Evolutionary conservation across 2,329 filamentous ascomycete species (phyloP).

Genomic region (Penicillium sp.): DNA sequence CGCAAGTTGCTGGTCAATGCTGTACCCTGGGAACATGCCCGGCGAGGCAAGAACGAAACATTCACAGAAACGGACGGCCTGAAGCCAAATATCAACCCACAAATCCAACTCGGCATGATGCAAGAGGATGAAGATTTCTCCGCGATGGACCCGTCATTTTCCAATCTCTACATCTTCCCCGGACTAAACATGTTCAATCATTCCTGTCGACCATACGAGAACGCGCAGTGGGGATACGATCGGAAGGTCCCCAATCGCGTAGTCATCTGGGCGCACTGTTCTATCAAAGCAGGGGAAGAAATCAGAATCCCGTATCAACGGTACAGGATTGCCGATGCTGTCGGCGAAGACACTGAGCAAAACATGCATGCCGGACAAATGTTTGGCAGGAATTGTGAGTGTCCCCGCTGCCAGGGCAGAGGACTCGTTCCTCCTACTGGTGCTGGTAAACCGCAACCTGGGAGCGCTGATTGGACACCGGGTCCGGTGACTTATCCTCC

Average conservation of each 20-base stretch:
- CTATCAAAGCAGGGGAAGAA: slow-evolving; percentile 27
- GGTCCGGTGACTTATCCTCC: not conserved
- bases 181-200: slow-evolving; percentile 35
- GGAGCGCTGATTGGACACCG: not conserved
- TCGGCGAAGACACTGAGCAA: not conserved
- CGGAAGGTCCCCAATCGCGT: slow-evolving; percentile 28
- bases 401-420: slow-evolving; percentile 1
- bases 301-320: slow-evolving; percentile 25
- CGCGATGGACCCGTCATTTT: slow-evolving; percentile 24
- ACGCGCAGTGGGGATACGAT: slow-evolving; percentile 34
- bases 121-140: not conserved
- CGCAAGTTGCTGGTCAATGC: slow-evolving; percentile 33
- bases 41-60: slow-evolving; percentile 10
- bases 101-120: slow-evolving; percentile 9
- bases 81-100: slow-evolving; percentile 11
- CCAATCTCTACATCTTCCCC: slow-evolving; percentile 33
- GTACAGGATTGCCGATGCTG: not conserved
- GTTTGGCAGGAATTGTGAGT: slow-evolving; percentile 19
- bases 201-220: slow-evolving; percentile 18
- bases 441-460: not conserved
- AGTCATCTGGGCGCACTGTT: slow-evolving; percentile 26
- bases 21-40: slow-evolving; percentile 30
- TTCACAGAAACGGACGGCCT: slow-evolving; percentile 3
- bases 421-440: not conserved
- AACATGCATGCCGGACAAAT: slow-evolving; percentile 10